Percentiles rank a stretch among this genome's conserved stretches.
Conservation (phyloP, 257 asterid genomes). For the Buddleja alternifolia region DNA sequence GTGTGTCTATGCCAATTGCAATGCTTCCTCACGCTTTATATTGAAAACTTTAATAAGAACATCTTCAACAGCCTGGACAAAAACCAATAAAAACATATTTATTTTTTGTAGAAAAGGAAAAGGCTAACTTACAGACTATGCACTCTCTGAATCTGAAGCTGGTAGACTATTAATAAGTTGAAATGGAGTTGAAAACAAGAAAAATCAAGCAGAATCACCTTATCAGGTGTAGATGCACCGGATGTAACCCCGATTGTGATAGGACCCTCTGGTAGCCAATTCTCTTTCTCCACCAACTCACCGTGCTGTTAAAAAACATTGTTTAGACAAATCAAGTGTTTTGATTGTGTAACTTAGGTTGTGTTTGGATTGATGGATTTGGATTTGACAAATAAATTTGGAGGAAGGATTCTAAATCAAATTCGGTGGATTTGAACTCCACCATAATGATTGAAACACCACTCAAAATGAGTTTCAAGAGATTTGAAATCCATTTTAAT, state of each 20-base stretch:
- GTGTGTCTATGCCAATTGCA: too few species aligned
- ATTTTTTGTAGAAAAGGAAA: too few species aligned
- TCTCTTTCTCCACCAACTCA: slow-evolving; percentile 69
- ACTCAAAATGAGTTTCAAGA: too few species aligned
- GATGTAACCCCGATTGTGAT: slow-evolving; percentile 66
- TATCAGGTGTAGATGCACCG: slow-evolving; percentile 79
- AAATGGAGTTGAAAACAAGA: not conserved
- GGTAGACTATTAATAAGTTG: not conserved
- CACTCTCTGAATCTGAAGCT: not conserved
- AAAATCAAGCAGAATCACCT: too few species aligned
- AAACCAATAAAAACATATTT: not conserved
- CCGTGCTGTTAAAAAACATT: slow-evolving; percentile 58
- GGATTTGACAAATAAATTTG: too few species aligned
- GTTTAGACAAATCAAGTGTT: not conserved
- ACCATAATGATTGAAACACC: too few species aligned
- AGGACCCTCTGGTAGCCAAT: slow-evolving; percentile 66
- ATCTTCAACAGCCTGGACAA: slow-evolving; percentile 60
- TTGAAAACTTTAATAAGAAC: slow-evolving; percentile 57
- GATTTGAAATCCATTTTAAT: too few species aligned
- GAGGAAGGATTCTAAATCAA: too few species aligned
- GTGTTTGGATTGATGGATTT: too few species aligned
- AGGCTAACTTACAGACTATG: not conserved
- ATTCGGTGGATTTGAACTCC: too few species aligned
- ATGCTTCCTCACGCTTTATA: slow-evolving; percentile 54
- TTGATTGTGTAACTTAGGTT: too few species aligned